Percentiles rank a stretch among this genome's conserved stretches.
These are phyloP conservation scores for Claviceps sp. DNA, from an alignment of 2,329 filamentous ascomycete genomes.

Conservation along the genomic window DNA sequence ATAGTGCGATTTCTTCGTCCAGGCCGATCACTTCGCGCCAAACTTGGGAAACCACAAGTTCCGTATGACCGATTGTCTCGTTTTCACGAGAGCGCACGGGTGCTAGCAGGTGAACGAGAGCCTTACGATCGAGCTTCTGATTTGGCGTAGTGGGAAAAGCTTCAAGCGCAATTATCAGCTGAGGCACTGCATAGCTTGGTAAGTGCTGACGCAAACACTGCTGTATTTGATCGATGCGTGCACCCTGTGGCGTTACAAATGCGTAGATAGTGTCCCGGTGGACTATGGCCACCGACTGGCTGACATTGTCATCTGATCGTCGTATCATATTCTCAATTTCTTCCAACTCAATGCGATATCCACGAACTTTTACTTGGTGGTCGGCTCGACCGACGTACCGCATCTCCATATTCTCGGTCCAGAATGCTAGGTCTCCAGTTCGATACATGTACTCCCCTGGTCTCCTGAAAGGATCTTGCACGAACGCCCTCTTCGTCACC, in stretches of 20 bases:
- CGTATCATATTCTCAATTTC: background rate
- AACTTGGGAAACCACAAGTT: background rate
- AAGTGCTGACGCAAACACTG: background rate
- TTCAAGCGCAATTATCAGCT: background rate
- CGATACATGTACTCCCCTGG: background rate
- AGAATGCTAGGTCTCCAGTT: background rate
- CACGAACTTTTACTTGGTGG: background rate
- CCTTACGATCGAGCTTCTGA: background rate
- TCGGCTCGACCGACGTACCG: background rate
- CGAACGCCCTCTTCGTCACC: background rate
- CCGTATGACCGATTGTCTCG: background rate
- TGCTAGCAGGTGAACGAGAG: background rate
- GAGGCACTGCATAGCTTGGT: background rate
- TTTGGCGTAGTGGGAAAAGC: background rate
- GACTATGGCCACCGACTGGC: background rate
- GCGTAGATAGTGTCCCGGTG: background rate
- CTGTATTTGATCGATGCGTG: background rate
- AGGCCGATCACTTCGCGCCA: background rate
- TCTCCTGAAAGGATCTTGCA: background rate
- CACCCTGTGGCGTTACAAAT: background rate
- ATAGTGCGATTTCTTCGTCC: background rate
- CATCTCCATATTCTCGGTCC: background rate
- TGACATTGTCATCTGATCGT: background rate
- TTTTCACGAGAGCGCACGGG: background rate
- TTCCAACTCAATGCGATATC: background rate